Base-by-base conservation (phyloP, 1,284 basidiomycete genomes). In the Xerocomus nothofagi region DNA sequence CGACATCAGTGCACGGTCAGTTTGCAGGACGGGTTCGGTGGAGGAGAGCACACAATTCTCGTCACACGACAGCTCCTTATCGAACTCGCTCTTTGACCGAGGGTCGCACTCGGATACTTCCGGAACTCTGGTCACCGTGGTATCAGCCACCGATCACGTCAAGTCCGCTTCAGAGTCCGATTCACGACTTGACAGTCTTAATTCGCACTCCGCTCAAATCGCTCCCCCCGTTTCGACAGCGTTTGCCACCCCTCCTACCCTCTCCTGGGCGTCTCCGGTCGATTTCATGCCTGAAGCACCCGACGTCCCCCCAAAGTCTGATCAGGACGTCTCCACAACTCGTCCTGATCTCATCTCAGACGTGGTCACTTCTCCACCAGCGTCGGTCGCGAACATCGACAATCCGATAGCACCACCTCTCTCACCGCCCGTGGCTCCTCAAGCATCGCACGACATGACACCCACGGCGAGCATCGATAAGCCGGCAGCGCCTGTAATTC, bases 391-490 rank as follows among this genome's bases (percentile, higher is more conserved):
- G 2, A 27, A 11, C 26, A 9, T 27, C 55, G 63, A 38, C 52
- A 17, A 77, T 29, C 31, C 45, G 11, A 31, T 39, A 11, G 15
- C n/a, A n/a, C n/a, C n/a, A n/a, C n/a, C n/a, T n/a, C n/a, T n/a
- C n/a, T n/a, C n/a, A n/a, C n/a, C 37, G 2, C 24, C 42, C 24
- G 21, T 34, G 15, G 18, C 42, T 3, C 75, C 7, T 74, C 55
- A 43, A 43, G 15, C 26, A 30, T 15, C 37, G 21, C 31, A 14
- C 33, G 18, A 14, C 2, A 20, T 24, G 2, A 21, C 47, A 14
- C 52, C 72, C n/a, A 67, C 72, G n/a, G 49, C 51, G 24, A 67
- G 73, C 51, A 32, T 73, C 36, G 71, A 78, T 58, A 79, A 77
- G 32, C 31, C 45, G 11, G 27, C 43, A 11, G 15, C 37, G 2